A percentile compares a stretch with the other conserved stretches of the same genome.
phyloP scores from a whole-genome alignment of 2,329 filamentous ascomycete species.

The Rhinocladiella similis region DNA sequence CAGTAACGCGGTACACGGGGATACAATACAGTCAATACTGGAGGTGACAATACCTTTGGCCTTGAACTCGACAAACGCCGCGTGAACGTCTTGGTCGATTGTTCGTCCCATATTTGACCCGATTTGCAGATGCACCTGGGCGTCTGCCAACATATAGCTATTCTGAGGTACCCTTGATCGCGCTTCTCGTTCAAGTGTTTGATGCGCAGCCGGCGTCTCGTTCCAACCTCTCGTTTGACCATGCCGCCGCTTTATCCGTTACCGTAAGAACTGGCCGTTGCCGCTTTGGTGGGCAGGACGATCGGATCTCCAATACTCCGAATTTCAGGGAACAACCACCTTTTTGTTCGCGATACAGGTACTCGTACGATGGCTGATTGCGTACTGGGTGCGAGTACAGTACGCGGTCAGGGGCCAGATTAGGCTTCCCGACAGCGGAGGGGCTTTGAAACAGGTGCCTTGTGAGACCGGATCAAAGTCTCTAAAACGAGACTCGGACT shows the following conservation, averaged over 20 bases:
- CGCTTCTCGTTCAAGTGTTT: conserved; percentile 1
- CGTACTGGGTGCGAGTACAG: background rate
- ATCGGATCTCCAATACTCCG: background rate
- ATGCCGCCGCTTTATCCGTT: background rate
- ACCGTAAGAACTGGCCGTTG: background rate
- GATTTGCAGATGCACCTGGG: background rate
- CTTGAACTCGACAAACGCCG: conserved; percentile 55
- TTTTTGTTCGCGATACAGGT: too few species aligned
- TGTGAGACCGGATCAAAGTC: too few species aligned
- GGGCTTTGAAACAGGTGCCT: too few species aligned
- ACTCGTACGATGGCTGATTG: background rate
- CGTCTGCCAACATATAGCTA: background rate
- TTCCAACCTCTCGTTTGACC: background rate
- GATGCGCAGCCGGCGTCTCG: background rate
- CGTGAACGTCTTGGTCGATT: conserved; percentile 54
- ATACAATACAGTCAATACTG: conserved; percentile 36
- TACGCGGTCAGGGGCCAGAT: too few species aligned
- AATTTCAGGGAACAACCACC: background rate
- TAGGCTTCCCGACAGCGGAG: too few species aligned
- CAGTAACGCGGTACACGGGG: conserved; percentile 4
- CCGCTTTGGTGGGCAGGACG: background rate
- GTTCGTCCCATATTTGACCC: conserved; percentile 48
- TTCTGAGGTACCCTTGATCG: background rate
- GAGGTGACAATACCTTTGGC: conserved; percentile 46
- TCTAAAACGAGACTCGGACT: too few species aligned